phyloP scores from a whole-genome alignment of 1,139 yeast species.

The Suhomyces terraborum region DNA sequence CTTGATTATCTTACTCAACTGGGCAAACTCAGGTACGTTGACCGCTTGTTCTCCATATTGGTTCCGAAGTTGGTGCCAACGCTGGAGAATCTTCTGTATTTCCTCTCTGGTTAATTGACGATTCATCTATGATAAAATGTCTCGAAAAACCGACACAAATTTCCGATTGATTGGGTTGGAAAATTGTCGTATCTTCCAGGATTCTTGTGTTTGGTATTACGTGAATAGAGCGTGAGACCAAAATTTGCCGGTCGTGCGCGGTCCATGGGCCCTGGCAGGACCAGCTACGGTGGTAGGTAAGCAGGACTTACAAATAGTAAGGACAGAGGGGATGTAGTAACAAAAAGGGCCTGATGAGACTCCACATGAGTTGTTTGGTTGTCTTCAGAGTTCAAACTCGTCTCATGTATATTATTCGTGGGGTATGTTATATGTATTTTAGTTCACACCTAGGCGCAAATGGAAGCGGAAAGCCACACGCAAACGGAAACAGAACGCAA shows the following conservation, averaged over 20 bases:
- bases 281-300: background rate
- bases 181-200: constrained; percentile 2
- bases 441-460: too few relatives aligned
- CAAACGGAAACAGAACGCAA: too few relatives aligned
- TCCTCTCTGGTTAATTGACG: constrained; percentile 41
- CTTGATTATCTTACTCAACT: constrained; percentile 56
- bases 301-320: too few relatives aligned
- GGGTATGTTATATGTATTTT: too few relatives aligned
- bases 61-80: constrained; percentile 64
- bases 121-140: constrained; percentile 16
- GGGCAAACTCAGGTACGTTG: constrained; percentile 62
- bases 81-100: constrained; percentile 45
- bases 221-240: constrained; percentile 6
- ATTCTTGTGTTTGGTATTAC: constrained; percentile 1
- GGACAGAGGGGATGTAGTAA: too few relatives aligned
- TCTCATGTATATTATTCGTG: too few relatives aligned
- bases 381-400: too few relatives aligned
- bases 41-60: constrained; percentile 68
- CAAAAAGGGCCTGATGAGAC: too few relatives aligned
- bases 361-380: too few relatives aligned
- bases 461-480: too few relatives aligned
- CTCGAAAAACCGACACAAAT: constrained; percentile 2
- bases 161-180: constrained; percentile 9
- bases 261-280: background rate
- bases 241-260: constrained; percentile 11